Base-by-base conservation (phyloP, 805 yeast species). In the Ascoidea asiatica region DNA sequence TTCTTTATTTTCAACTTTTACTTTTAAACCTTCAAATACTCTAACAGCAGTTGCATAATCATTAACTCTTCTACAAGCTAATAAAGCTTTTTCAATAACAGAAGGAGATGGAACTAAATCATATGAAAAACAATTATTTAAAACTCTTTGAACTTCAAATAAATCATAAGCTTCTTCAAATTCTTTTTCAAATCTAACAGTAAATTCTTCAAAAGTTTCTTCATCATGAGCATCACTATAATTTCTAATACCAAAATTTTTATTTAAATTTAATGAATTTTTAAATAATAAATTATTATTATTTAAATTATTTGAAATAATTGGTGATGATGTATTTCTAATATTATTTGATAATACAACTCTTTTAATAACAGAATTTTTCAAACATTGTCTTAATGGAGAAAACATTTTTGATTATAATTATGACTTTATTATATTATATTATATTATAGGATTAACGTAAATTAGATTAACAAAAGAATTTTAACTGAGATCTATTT, bases 1-100 rank as follows among this genome's bases (percentile, higher is more conserved):
- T 56, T 81, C 82, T 63, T 77, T 79, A 71, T 81, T 86, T 67
- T 90, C 97, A 52, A 92, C 97, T 74, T 92, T 92, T 79, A 79
- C 86, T 67, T 84, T 86, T 64, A 92, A 77, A 54, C 95, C 97
- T 74, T 90, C 98, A 59, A 92, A 92, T 46, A 95, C 95, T 72
- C 98, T 85, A 55, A 88, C 92, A 46, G 98, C 98, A 48, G 97
- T 89, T 50, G 98, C 96, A 70, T 86, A 86, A 72, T 92, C 98
- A 69, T 92, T 87, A 55, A 92, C 97, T 71, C 97, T 86, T 80
- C 98, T 89, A 57, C 97, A 89, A 41, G 98, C 98, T 70, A 85
- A 80, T 62, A 92, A 75, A 42, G 98, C 98, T 69, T 83, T 85
- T 69, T 86, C 95, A 60, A 92, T 75, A 51, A 92, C 97, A 50